Percentiles rank a stretch among this genome's conserved stretches.
phyloP scores from a whole-genome alignment of 345 rosid genomes.

The Adansonia digitata region DNA sequence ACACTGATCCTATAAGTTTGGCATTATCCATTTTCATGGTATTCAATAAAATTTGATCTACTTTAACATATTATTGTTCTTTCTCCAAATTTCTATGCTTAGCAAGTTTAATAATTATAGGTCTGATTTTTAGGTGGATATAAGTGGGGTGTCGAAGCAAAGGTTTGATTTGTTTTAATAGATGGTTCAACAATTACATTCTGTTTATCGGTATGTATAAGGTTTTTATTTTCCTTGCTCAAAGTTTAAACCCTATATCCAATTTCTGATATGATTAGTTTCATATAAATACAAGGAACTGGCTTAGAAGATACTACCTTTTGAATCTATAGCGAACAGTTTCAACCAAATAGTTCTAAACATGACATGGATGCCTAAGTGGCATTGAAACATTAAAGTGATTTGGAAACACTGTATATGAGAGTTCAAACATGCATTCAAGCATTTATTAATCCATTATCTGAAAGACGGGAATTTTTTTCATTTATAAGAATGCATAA shows the following conservation, averaged over 20 bases:
- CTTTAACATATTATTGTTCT: not conserved
- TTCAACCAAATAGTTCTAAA: conserved; percentile 72
- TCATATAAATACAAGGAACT: conserved; percentile 57
- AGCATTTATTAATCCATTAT: too few relatives aligned
- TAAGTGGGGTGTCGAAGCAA: conserved; percentile 87
- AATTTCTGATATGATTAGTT: conserved; percentile 7
- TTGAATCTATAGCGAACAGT: conserved; percentile 76
- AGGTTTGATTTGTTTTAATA: conserved; percentile 81
- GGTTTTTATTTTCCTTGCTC: not conserved
- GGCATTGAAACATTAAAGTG: conserved; percentile 75
- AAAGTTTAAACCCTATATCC: conserved; percentile 6
- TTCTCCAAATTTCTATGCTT: not conserved
- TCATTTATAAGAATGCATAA: too few relatives aligned
- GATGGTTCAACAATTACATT: conserved; percentile 90
- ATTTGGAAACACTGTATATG: too few relatives aligned
- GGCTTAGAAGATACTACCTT: conserved; percentile 94
- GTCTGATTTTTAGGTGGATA: conserved; percentile 64
- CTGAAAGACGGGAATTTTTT: too few relatives aligned
- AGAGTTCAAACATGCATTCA: too few relatives aligned
- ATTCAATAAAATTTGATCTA: not conserved
- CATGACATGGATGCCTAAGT: conserved; percentile 87
- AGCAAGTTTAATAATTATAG: conserved; percentile 6
- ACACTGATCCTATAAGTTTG: conserved; percentile 71
- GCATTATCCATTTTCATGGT: not conserved
- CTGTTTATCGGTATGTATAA: conserved; percentile 67